Evolutionary conservation across 2,329 filamentous ascomycete genomes (phyloP).

Genomic region (Epicoccum sorghinum): DNA sequence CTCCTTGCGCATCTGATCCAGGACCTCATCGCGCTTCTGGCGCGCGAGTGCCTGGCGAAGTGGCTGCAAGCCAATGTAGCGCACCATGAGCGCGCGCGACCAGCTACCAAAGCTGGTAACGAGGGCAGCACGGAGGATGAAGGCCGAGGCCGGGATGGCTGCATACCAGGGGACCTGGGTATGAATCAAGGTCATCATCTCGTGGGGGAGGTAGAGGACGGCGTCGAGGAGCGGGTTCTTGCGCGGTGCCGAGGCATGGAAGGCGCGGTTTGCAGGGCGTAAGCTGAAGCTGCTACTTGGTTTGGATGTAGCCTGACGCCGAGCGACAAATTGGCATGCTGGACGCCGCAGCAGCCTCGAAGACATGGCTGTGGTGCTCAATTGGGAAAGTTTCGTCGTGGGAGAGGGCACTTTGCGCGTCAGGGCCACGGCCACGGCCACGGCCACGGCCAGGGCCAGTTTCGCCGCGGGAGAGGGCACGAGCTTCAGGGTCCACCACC

Average conservation of each 20-base stretch:
- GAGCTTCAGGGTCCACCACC: slow-evolving; percentile 17
- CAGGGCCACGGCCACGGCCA: no score
- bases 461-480: slow-evolving; percentile 25
- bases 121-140: slow-evolving; percentile 57
- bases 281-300: neutral
- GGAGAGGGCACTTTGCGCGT: slow-evolving; percentile 22
- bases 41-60: slow-evolving; percentile 39
- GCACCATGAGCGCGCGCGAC: slow-evolving; percentile 47
- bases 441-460: neutral
- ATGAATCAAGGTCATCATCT: slow-evolving; percentile 59
- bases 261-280: slow-evolving; percentile 46
- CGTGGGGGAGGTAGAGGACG: slow-evolving; percentile 52
- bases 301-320: slow-evolving; percentile 7
- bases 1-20: slow-evolving; percentile 8
- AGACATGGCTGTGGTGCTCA: slow-evolving; percentile 31
- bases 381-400: slow-evolving; percentile 17
- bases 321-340: slow-evolving; percentile 33
- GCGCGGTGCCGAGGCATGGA: slow-evolving; percentile 56
- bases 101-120: slow-evolving; percentile 55
- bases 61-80: slow-evolving; percentile 54
- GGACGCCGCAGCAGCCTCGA: slow-evolving; percentile 29
- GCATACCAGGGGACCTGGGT: slow-evolving; percentile 60
- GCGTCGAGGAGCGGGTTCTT: slow-evolving; percentile 50
- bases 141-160: slow-evolving; percentile 61
- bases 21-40: slow-evolving; percentile 30